Evolutionary conservation across 2,329 filamentous ascomycete genomes (phyloP).

Genomic region (Diaporthe amygdali): DNA sequence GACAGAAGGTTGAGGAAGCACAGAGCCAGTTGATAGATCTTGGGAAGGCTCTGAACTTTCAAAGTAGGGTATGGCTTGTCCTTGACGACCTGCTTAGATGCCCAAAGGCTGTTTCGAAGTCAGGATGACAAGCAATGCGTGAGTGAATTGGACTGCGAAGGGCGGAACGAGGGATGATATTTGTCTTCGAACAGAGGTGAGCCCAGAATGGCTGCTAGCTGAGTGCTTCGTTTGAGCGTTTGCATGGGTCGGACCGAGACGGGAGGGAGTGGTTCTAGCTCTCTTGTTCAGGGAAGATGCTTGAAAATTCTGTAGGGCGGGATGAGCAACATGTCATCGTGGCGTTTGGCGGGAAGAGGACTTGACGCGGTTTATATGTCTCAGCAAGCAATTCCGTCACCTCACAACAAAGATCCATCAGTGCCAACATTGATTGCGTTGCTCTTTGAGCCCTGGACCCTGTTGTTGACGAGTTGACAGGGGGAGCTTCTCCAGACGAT

Average conservation of each 20-base stretch:
- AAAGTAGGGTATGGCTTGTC: background rate
- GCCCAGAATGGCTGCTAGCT: background rate
- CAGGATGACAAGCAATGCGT: background rate
- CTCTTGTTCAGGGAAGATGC: conserved; percentile 16
- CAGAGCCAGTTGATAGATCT: background rate
- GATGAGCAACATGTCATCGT: background rate
- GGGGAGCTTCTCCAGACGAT: conserved; percentile 17
- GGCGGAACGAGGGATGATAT: background rate
- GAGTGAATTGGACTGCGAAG: background rate
- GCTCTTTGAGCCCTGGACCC: conserved; percentile 3
- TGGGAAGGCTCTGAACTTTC: background rate
- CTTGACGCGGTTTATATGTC: conserved; percentile 21
- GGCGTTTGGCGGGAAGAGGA: conserved; percentile 13
- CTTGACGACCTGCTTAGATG: background rate
- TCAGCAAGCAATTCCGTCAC: background rate
- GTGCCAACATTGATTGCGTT: conserved; percentile 14
- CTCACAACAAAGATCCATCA: conserved; percentile 3
- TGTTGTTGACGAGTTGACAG: conserved; percentile 11
- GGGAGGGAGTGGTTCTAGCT: background rate
- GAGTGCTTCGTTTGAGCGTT: conserved; percentile 15
- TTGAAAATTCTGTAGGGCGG: conserved; percentile 6
- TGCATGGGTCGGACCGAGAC: conserved; percentile 11
- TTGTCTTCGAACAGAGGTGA: background rate
- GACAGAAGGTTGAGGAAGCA: background rate
- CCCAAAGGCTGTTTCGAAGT: background rate